These are phyloP conservation scores for Ministeria vibrans DNA, from an alignment of 78 protist genomes.

Conservation along the genomic window DNA sequence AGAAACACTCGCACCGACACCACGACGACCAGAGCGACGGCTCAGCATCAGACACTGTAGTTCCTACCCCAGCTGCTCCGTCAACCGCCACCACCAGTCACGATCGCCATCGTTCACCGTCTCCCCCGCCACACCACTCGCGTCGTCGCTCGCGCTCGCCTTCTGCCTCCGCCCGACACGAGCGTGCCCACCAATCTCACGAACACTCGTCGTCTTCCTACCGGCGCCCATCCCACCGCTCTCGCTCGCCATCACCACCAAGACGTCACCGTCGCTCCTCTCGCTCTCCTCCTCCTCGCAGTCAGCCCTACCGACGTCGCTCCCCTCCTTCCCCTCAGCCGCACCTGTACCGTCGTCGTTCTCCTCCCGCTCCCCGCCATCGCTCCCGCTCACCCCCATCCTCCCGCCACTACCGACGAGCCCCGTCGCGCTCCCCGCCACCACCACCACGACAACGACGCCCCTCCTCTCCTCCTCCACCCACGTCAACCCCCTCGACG, in stretches of 20 bases:
- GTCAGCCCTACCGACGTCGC: too few species aligned
- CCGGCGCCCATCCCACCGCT: neutral
- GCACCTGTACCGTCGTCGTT: neutral
- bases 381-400: neutral
- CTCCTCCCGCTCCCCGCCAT: neutral
- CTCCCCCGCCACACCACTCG: neutral
- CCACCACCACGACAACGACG: neutral
- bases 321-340: neutral
- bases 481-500: too few species aligned
- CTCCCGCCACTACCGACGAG: neutral
- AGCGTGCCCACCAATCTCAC: neutral
- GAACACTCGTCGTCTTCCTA: neutral
- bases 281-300: neutral
- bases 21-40: neutral
- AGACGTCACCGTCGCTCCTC: neutral
- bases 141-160: neutral
- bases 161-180: neutral
- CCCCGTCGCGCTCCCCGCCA: neutral
- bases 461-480: too few species aligned
- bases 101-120: neutral
- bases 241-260: neutral
- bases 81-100: neutral
- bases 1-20: neutral
- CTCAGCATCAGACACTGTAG: neutral
- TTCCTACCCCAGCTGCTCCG: too few species aligned